Conservation (phyloP, 768 basidiomycete genomes). For the Naganishia vaughanmartiniae region DNA sequence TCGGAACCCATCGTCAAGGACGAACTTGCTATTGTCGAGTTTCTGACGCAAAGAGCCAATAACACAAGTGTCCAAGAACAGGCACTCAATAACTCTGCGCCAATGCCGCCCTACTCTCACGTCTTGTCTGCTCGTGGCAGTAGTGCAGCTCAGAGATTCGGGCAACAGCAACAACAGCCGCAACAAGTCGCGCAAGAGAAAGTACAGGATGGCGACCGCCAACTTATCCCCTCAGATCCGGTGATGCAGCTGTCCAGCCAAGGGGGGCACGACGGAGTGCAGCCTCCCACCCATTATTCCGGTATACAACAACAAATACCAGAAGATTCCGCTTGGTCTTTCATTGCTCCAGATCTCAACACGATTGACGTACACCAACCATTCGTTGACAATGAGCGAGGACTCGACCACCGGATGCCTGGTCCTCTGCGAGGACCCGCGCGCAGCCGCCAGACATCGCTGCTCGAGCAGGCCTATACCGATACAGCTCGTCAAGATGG, state of each 20-base stretch:
- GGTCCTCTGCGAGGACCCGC: slow-evolving; percentile 7
- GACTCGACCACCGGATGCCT: slow-evolving; percentile 6
- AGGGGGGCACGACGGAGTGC: slow-evolving; percentile 24
- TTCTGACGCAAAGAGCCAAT: slow-evolving; percentile 49
- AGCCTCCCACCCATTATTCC: neutral
- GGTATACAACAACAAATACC: slow-evolving; percentile 8
- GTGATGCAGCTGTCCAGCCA: neutral
- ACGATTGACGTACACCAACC: slow-evolving; percentile 50
- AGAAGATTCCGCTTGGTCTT: slow-evolving; percentile 44
- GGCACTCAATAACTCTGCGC: slow-evolving; percentile 24
- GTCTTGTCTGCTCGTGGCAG: slow-evolving; percentile 11
- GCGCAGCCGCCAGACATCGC: slow-evolving; percentile 20
- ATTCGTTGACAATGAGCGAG: slow-evolving; percentile 36
- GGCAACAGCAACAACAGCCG: slow-evolving; percentile 43
- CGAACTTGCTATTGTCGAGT: slow-evolving; percentile 53
- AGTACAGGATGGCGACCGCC: slow-evolving; percentile 21
- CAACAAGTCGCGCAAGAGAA: slow-evolving; percentile 28
- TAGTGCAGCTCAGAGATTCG: slow-evolving; percentile 7
- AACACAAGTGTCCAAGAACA: slow-evolving; percentile 26
- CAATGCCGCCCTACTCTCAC: slow-evolving; percentile 27
- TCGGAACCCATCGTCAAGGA: slow-evolving; percentile 53
- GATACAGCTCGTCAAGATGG: neutral
- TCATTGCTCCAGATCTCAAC: slow-evolving; percentile 49
- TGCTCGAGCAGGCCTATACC: neutral
- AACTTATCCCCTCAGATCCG: neutral